phyloP scores from a whole-genome alignment of 164 flowering plant genomes.

The Kalanchoe fedtschenkoi region DNA sequence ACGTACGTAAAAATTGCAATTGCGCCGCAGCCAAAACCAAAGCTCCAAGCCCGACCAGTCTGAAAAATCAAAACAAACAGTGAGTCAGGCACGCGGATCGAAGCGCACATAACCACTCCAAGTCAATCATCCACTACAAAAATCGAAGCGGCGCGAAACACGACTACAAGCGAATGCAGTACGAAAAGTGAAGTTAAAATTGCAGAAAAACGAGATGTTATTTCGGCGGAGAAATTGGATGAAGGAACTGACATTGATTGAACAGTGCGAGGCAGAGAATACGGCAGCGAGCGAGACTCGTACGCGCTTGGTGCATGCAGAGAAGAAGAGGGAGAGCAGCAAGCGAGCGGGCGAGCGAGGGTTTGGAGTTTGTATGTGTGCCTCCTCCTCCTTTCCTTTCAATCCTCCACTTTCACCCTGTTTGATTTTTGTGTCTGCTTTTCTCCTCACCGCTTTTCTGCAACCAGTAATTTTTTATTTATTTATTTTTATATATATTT shows the following conservation, averaged over 20 bases:
- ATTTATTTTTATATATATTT: too few relatives aligned
- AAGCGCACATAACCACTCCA: not conserved
- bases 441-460: too few relatives aligned
- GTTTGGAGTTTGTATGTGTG: too few relatives aligned
- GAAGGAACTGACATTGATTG: not conserved
- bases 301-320: constrained; percentile 2
- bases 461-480: too few relatives aligned
- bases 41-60: not conserved
- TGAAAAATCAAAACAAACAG: not conserved
- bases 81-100: not conserved
- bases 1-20: not conserved
- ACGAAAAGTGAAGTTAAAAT: too few relatives aligned
- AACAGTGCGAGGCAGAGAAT: not conserved
- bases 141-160: too few relatives aligned
- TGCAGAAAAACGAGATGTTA: too few relatives aligned
- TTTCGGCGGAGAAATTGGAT: not conserved
- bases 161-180: too few relatives aligned
- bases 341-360: too few relatives aligned
- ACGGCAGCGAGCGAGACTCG: not conserved
- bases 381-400: not conserved
- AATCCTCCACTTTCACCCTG: too few relatives aligned
- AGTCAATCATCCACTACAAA: too few relatives aligned
- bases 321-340: not conserved
- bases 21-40: not conserved
- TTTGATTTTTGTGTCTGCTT: too few relatives aligned